Conservation (phyloP, 2,329 filamentous ascomycete genomes). For the Ceratocystis albifundus region DNA sequence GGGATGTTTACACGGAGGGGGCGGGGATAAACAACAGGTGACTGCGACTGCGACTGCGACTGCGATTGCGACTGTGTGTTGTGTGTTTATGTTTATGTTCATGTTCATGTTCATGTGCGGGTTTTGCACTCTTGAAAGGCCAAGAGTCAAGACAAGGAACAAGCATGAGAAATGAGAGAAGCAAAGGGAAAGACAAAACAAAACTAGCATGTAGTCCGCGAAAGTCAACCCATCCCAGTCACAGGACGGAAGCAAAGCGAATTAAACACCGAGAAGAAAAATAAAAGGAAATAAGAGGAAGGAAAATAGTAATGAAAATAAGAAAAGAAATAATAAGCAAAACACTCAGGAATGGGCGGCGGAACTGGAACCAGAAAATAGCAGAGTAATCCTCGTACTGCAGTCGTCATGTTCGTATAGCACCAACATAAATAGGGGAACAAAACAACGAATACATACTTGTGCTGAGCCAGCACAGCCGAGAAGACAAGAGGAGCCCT, state of each 20-base stretch:
- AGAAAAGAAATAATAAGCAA: not conserved
- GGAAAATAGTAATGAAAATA: not conserved
- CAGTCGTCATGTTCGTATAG: not conserved
- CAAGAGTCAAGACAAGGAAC: not conserved
- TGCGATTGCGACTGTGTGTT: no score
- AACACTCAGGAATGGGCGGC: not conserved
- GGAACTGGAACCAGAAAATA: not conserved
- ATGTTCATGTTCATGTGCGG: no score
- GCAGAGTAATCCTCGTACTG: not conserved
- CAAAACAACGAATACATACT: not conserved
- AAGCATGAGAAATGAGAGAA: not conserved
- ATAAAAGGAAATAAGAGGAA: not conserved
- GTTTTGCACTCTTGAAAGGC: no score
- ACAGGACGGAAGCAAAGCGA: not conserved
- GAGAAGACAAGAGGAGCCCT: not conserved
- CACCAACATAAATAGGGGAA: not conserved
- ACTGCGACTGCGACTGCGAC: no score
- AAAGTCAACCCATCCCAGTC: not conserved
- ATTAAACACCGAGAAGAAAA: not conserved
- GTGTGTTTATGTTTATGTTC: no score
- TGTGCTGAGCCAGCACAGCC: not conserved
- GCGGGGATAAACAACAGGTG: no score
- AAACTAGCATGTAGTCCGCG: not conserved
- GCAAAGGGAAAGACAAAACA: not conserved
- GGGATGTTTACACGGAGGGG: no score